phyloP scores from a whole-genome alignment of 306 rosid species.

The Vigna trinervia region DNA sequence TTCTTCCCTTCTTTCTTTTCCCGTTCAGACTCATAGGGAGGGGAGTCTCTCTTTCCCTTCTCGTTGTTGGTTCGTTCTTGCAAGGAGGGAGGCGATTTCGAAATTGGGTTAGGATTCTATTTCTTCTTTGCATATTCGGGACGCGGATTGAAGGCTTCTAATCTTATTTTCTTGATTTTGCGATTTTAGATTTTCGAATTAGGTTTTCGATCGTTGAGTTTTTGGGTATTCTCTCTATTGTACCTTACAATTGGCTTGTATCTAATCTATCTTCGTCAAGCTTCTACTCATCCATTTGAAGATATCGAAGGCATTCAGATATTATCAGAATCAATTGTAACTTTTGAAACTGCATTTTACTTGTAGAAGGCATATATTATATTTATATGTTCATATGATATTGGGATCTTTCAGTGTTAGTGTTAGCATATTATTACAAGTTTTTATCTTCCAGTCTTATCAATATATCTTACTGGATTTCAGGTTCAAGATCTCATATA shows the following conservation, averaged over 20 bases:
- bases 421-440: constrained; percentile 17
- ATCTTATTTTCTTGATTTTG: no score
- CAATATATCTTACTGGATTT: constrained; percentile 43
- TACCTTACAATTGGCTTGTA: constrained; percentile 86
- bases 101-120: no score
- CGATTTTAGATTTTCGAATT: no score
- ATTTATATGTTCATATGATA: constrained; percentile 32
- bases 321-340: constrained; percentile 75
- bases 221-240: no score
- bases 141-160: no score
- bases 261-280: constrained; percentile 92
- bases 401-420: constrained; percentile 30
- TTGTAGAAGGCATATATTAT: constrained; percentile 28
- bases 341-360: constrained; percentile 44
- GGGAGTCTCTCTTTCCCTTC: no score
- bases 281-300: constrained; percentile 67
- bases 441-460: constrained; percentile 3
- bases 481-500: constrained; percentile 92
- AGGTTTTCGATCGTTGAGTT: no score
- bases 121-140: no score
- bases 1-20: no score
- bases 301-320: constrained; percentile 75
- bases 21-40: no score
- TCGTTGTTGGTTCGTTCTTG: no score
- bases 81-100: no score